Evolutionary conservation across 306 rosid genomes (phyloP).

Genomic region (Dalbergia cochinchinensis): DNA sequence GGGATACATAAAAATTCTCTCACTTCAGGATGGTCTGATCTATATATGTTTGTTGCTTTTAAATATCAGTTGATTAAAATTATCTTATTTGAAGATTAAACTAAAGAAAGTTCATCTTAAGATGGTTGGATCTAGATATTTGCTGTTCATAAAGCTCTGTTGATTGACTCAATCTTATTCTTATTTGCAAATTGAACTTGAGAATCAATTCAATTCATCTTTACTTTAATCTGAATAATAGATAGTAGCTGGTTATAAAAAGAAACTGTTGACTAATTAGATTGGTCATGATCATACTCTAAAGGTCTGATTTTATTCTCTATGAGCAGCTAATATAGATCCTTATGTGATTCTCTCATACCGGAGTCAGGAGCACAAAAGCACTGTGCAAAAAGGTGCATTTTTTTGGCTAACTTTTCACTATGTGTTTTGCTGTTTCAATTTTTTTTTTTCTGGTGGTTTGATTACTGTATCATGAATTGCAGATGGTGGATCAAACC

Average conservation of each 20-base stretch:
- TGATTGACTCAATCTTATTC: constrained; percentile 16
- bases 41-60: not conserved
- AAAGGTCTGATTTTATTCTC: constrained; percentile 14
- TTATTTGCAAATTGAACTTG: constrained; percentile 7
- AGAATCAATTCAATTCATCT: constrained; percentile 1
- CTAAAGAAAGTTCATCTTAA: constrained; percentile 4
- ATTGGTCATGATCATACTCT: constrained; percentile 6
- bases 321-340: constrained; percentile 51
- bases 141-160: constrained; percentile 3
- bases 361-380: constrained; percentile 51
- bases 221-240: constrained; percentile 24
- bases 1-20: not conserved
- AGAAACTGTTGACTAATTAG: not conserved
- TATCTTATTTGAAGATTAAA: constrained; percentile 1
- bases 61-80: constrained; percentile 1
- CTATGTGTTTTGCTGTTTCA: not conserved
- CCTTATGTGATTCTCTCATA: constrained; percentile 58
- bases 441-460: constrained; percentile 7
- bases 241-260: not conserved
- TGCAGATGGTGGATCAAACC: constrained; percentile 54
- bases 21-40: constrained; percentile 2
- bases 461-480: constrained; percentile 25
- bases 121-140: constrained; percentile 17
- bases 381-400: constrained; percentile 56
- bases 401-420: not conserved